Evolutionary conservation across 495 filamentous ascomycete species (phyloP).

Genomic region (Penicillium maclennaniae): DNA sequence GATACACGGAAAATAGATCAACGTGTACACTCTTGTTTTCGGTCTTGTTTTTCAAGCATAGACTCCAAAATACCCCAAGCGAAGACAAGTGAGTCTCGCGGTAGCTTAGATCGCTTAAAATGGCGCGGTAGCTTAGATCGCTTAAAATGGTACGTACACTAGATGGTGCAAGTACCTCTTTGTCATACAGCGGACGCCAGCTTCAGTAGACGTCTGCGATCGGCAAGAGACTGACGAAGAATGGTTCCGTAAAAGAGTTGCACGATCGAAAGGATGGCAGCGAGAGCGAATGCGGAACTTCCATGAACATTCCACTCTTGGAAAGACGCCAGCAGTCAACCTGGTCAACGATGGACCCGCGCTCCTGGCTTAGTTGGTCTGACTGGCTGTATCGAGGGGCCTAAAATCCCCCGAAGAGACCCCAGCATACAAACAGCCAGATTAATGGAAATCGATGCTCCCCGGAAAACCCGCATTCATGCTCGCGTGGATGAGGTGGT

Average conservation of each 20-base stretch:
- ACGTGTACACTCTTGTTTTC: too few relatives aligned
- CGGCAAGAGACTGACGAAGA: slow-evolving; percentile 30
- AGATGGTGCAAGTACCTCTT: slow-evolving; percentile 31
- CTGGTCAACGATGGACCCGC: slow-evolving; percentile 43
- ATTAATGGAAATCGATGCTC: slow-evolving; percentile 3
- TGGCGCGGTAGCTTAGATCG: too few relatives aligned
- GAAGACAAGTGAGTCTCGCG: too few relatives aligned
- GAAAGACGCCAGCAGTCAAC: slow-evolving; percentile 12
- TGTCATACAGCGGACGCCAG: slow-evolving; percentile 52
- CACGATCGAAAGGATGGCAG: slow-evolving; percentile 42
- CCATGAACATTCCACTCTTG: slow-evolving; percentile 22
- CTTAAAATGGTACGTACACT: too few relatives aligned
- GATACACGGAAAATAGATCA: too few relatives aligned
- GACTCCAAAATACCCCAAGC: too few relatives aligned
- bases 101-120: too few relatives aligned
- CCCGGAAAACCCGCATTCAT: slow-evolving; percentile 1
- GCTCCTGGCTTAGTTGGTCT: slow-evolving; percentile 9
- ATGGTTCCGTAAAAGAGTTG: slow-evolving; percentile 39
- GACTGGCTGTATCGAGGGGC: neutral
- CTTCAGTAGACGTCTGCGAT: slow-evolving; percentile 34
- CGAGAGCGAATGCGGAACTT: slow-evolving; percentile 13
- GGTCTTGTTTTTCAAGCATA: too few relatives aligned
- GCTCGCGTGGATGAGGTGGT: slow-evolving; percentile 1
- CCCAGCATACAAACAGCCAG: neutral
- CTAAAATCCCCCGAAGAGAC: neutral